Conservation (phyloP, 2,329 filamentous ascomycete genomes). For the Ophiostoma sp. region DNA sequence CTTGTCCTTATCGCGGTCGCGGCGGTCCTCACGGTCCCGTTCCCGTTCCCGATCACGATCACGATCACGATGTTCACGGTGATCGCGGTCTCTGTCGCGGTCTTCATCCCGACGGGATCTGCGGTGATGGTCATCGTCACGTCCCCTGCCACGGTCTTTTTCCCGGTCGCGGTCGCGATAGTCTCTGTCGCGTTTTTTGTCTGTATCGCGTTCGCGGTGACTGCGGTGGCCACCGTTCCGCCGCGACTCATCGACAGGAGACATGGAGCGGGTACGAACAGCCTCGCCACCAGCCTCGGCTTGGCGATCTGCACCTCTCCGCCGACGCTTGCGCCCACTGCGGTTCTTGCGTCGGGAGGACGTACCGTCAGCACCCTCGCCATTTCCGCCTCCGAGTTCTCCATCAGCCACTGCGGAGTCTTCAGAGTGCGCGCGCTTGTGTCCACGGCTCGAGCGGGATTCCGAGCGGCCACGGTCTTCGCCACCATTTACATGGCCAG, state of each 20-base stretch:
- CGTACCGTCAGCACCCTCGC: neutral
- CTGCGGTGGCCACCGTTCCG: constrained; percentile 20
- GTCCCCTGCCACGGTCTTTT: constrained; percentile 28
- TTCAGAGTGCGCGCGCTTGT: constrained; percentile 16
- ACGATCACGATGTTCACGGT: constrained; percentile 6
- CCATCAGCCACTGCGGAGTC: constrained; percentile 12
- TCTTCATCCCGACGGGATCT: constrained; percentile 20
- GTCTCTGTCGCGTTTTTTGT: constrained; percentile 37
- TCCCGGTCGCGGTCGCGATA: constrained; percentile 22
- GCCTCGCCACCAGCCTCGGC: constrained; percentile 1
- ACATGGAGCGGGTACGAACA: constrained; percentile 21
- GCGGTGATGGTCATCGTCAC: constrained; percentile 9
- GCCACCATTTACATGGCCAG: neutral
- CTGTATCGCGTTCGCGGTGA: constrained; percentile 23
- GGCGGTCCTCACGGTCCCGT: constrained; percentile 26
- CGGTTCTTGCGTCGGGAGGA: constrained; percentile 16
- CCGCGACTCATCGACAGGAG: constrained; percentile 20
- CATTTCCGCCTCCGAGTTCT: neutral
- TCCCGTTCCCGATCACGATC: neutral
- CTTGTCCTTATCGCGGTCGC: constrained; percentile 15
- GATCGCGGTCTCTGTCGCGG: constrained; percentile 22
- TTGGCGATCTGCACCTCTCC: constrained; percentile 16
- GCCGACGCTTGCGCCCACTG: constrained; percentile 18
- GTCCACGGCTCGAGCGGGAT: constrained; percentile 28
- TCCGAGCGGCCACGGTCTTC: constrained; percentile 14